Evolutionary conservation across 768 basidiomycete genomes (phyloP), one percentile per base, ranked within the genome.

Genomic region (Mycena capillaripes): DNA sequence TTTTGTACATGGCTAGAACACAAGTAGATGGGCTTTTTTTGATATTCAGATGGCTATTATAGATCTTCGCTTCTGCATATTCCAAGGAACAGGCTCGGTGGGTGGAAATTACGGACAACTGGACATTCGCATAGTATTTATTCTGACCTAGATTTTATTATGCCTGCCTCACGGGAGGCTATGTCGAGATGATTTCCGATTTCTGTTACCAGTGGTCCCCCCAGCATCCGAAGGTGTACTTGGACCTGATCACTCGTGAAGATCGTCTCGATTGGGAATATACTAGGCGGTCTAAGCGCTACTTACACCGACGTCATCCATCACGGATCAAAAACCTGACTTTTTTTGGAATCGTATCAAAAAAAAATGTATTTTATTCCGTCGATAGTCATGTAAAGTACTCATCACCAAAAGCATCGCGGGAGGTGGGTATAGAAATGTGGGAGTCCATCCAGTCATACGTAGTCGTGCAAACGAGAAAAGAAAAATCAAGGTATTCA

Each of bases 201-300:
- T 82, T 81, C 50, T 38, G 32, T n/a, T 1, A 73, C 69, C 10
- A 78, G 81, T 58, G 81, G 77, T 34, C n/a, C n/a, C 75, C 74
- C 16, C 70, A 75, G 10, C 79, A 81, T 53, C n/a, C 79, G 0
- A 57, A 79, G 56, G 78, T 78, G 8, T 81, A 78, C 53, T 77
- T 76, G 77, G 71, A 77, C 25, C 73, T 82, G 7, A 77, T 80
- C 38, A 77, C 75, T 25, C 66, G 71, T 10, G 36, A 62, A 25
- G 75, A 76, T 44, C 73, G 75, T 48, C 67, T 23, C 9, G 70
- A 71, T 38, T 79, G 68, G 59, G 60, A 69, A 9, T 62, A 55
- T 38, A 62, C n/a, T n/a, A n/a, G n/a, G n/a, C n/a, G n/a, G n/a
- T n/a, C n/a, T n/a, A n/a, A n/a, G n/a, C n/a, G n/a, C n/a, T n/a